A percentile compares a stretch with the other conserved stretches of the same genome.
Evolutionary conservation across 768 basidiomycete genomes (phyloP).

Genomic region (Hysterangium stoloniferum): DNA sequence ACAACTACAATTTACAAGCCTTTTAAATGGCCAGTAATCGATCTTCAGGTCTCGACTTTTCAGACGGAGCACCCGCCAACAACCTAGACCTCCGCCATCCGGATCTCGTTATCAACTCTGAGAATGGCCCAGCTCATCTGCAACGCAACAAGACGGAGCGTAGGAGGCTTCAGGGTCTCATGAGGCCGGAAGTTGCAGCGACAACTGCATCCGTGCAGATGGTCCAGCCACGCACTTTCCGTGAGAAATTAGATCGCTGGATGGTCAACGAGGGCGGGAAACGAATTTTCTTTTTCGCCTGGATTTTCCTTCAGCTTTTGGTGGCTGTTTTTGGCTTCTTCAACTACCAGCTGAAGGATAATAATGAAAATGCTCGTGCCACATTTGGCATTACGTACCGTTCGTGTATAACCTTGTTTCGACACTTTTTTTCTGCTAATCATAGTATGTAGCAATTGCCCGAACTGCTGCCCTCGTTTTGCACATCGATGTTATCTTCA

Average conservation of each 20-base stretch:
- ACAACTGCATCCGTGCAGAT: slow-evolving; percentile 21
- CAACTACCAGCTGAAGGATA: slow-evolving; percentile 76
- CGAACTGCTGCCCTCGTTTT: slow-evolving; percentile 84
- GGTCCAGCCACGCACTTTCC: slow-evolving; percentile 32
- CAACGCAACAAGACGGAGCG: slow-evolving; percentile 86
- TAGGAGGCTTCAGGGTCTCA: slow-evolving; percentile 74
- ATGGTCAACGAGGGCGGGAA: slow-evolving; percentile 90
- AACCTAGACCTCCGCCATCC: slow-evolving; percentile 43
- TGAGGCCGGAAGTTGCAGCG: slow-evolving; percentile 44
- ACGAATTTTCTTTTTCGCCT: slow-evolving; percentile 70
- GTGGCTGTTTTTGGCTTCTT: slow-evolving; percentile 71
- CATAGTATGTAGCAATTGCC: slow-evolving; percentile 57
- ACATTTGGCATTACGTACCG: slow-evolving; percentile 74
- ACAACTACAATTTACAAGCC: background rate
- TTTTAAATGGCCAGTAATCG: slow-evolving; percentile 33
- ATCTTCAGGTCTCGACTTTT: slow-evolving; percentile 62
- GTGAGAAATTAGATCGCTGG: slow-evolving; percentile 60
- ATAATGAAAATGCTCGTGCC: slow-evolving; percentile 53
- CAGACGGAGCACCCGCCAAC: slow-evolving; percentile 37
- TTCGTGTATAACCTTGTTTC: slow-evolving; percentile 28
- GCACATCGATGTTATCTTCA: slow-evolving; percentile 87
- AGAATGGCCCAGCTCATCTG: slow-evolving; percentile 40
- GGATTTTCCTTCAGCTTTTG: slow-evolving; percentile 73
- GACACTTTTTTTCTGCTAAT: background rate
- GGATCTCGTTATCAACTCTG: slow-evolving; percentile 28